These are phyloP conservation scores for Pythium sukuiense DNA, from an alignment of 352 stramenopile genomes.

Conservation along the genomic window DNA sequence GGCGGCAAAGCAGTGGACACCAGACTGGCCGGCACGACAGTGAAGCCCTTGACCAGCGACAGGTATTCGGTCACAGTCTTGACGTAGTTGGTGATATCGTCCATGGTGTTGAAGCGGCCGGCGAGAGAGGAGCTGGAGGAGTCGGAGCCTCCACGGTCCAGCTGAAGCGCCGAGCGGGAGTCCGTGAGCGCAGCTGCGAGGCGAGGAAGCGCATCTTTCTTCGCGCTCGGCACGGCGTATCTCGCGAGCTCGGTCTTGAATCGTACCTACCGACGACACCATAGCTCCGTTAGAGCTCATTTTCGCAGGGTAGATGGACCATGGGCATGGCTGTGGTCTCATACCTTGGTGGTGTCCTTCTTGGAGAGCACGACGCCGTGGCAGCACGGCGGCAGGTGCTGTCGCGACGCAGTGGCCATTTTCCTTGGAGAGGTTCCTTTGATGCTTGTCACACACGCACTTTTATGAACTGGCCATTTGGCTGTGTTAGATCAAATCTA, in stretches of 20 bases:
- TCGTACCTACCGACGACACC: slow-evolving; percentile 29
- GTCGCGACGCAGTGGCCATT: slow-evolving; percentile 34
- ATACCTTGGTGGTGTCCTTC: slow-evolving; percentile 31
- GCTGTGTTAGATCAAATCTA: background rate
- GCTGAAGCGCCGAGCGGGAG: slow-evolving; percentile 37
- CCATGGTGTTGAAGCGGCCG: slow-evolving; percentile 26
- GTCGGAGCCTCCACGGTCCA: slow-evolving; percentile 9
- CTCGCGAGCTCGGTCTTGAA: slow-evolving; percentile 49
- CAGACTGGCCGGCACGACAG: slow-evolving; percentile 17
- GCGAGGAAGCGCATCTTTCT: slow-evolving; percentile 34
- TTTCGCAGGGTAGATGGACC: background rate
- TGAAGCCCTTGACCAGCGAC: slow-evolving; percentile 62
- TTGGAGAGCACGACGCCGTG: slow-evolving; percentile 39
- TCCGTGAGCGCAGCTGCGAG: slow-evolving; percentile 43
- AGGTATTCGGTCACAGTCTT: slow-evolving; percentile 42
- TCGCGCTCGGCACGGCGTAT: slow-evolving; percentile 31
- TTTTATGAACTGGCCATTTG: background rate
- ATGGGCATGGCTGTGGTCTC: background rate
- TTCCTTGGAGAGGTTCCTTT: slow-evolving; percentile 4
- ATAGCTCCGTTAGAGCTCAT: background rate
- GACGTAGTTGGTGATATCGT: slow-evolving; percentile 38
- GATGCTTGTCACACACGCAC: background rate
- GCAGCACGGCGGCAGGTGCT: slow-evolving; percentile 54
- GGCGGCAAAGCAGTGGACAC: slow-evolving; percentile 18
- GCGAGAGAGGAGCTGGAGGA: background rate